A percentile compares a stretch with the other conserved stretches of the same genome.
phyloP scores from a whole-genome alignment of 495 filamentous ascomycete genomes.

The Xylaria scruposa region DNA sequence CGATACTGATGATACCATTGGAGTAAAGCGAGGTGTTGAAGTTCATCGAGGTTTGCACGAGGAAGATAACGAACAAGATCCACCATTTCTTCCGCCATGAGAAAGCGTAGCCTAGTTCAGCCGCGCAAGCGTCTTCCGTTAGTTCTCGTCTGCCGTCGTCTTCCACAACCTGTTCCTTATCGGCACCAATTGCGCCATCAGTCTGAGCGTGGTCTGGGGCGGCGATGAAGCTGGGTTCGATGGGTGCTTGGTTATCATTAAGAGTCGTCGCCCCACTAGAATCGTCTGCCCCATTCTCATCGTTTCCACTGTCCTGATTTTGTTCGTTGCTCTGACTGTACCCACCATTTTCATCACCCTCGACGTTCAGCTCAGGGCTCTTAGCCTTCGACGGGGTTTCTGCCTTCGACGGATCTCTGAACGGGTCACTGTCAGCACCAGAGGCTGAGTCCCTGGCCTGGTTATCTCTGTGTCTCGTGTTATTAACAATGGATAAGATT shows the following conservation, averaged over 20 bases:
- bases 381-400: background rate
- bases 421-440: background rate
- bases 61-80: slow-evolving; percentile 75
- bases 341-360: background rate
- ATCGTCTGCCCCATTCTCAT: background rate
- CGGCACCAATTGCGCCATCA: slow-evolving; percentile 28
- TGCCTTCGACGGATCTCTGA: background rate
- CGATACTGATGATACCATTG: slow-evolving; percentile 67
- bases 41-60: slow-evolving; percentile 84
- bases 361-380: background rate
- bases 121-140: slow-evolving; percentile 67
- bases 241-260: slow-evolving; percentile 10
- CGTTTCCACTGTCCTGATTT: background rate
- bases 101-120: slow-evolving; percentile 70
- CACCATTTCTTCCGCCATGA: slow-evolving; percentile 75
- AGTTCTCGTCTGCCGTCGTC: slow-evolving; percentile 59
- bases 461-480: background rate
- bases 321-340: background rate
- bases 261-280: background rate
- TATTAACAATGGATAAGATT: background rate
- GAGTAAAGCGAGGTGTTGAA: slow-evolving; percentile 80
- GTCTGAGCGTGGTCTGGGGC: slow-evolving; percentile 20
- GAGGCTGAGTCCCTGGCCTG: background rate
- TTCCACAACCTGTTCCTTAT: slow-evolving; percentile 34
- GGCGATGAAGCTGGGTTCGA: background rate